Conservation (phyloP, 768 basidiomycete species). For the Mycena filopes region DNA sequence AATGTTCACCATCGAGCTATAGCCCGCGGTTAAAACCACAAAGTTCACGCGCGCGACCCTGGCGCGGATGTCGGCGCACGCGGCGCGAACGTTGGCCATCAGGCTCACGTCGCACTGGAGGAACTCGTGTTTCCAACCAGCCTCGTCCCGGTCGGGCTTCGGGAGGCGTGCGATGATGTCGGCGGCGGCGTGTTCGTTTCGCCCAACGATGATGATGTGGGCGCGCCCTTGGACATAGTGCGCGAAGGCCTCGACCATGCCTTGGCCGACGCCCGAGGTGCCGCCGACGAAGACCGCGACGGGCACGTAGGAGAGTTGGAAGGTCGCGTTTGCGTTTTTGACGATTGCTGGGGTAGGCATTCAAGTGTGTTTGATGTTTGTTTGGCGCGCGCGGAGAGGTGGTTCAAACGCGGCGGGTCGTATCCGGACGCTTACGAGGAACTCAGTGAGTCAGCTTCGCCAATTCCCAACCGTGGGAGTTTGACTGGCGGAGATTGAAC, state of each 20-base stretch:
- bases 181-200: constrained; percentile 47
- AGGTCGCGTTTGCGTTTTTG: constrained; percentile 35
- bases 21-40: constrained; percentile 45
- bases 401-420: too few relatives aligned
- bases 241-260: constrained; percentile 46
- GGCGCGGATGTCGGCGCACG: constrained; percentile 38
- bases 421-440: too few relatives aligned
- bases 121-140: constrained; percentile 42
- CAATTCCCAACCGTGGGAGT: too few relatives aligned
- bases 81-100: constrained; percentile 45
- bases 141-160: constrained; percentile 29
- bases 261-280: constrained; percentile 43
- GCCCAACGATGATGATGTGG: constrained; percentile 50
- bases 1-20: constrained; percentile 39
- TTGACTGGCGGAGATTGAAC: too few relatives aligned
- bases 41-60: constrained; percentile 43
- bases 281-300: constrained; percentile 34
- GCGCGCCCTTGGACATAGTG: constrained; percentile 46
- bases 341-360: constrained; percentile 33
- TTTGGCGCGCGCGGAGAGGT: too few relatives aligned
- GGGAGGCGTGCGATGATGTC: constrained; percentile 43
- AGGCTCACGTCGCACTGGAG: constrained; percentile 46
- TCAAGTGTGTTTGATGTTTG: background rate
- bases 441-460: too few relatives aligned
- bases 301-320: constrained; percentile 19